Conservation (phyloP, 176 grass and related monocot species). For the Neostapfia colusana region DNA sequence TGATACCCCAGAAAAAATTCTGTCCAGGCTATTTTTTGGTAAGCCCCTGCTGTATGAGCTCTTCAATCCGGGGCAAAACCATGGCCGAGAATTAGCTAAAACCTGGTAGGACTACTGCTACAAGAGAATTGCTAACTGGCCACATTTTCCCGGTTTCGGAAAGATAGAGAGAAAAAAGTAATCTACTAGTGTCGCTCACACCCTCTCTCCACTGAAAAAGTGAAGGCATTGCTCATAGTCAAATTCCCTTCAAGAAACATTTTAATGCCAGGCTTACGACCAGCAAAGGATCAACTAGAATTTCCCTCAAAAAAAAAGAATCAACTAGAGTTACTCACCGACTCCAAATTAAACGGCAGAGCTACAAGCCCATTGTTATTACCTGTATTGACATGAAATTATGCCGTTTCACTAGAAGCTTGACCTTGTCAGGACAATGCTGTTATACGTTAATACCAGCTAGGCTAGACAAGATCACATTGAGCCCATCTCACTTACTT, state of each 20-base stretch:
- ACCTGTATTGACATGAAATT: too few species aligned
- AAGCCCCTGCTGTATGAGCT: background rate
- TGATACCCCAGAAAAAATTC: background rate
- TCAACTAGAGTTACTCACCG: background rate
- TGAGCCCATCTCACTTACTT: background rate
- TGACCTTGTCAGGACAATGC: background rate
- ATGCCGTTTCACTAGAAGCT: background rate
- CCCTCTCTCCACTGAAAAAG: background rate
- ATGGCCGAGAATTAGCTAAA: background rate
- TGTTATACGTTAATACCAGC: background rate
- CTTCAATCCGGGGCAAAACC: background rate
- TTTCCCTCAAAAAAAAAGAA: too few species aligned
- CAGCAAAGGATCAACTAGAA: background rate
- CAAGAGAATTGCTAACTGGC: too few species aligned
- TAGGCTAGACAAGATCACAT: background rate
- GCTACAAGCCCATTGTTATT: too few species aligned
- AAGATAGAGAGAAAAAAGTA: too few species aligned
- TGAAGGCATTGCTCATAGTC: too few species aligned
- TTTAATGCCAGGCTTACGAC: background rate
- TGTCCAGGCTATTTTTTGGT: background rate
- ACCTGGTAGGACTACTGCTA: too few species aligned
- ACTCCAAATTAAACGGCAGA: too few species aligned
- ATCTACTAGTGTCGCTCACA: too few species aligned
- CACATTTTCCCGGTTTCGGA: too few species aligned
- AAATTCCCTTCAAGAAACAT: background rate